These are phyloP conservation scores for Suillus subluteus DNA, from an alignment of 768 basidiomycete species.

Conservation along the genomic window DNA sequence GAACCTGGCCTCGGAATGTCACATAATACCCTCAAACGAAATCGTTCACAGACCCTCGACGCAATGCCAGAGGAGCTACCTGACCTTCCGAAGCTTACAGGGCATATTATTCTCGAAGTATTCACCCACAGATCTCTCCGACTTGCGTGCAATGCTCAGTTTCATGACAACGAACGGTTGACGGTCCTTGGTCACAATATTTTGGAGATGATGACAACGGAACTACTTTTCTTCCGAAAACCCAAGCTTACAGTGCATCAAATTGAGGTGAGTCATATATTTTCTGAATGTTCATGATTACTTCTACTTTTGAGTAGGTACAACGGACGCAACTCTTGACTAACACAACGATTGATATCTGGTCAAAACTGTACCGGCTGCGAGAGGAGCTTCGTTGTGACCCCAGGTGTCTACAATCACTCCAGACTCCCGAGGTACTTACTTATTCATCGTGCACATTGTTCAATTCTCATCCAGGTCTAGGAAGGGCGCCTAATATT, in stretches of 20 bases:
- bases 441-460: conserved; percentile 19
- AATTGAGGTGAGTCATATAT: conserved; percentile 51
- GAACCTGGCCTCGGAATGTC: conserved; percentile 29
- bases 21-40: conserved; percentile 40
- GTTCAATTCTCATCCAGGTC: conserved; percentile 21
- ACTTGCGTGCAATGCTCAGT: conserved; percentile 43
- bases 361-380: conserved; percentile 42
- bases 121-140: conserved; percentile 72
- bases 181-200: conserved; percentile 52
- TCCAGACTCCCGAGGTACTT: conserved; percentile 43
- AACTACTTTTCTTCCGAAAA: conserved; percentile 49
- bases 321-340: conserved; percentile 33
- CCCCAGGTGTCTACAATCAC: conserved; percentile 27
- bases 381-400: conserved; percentile 39
- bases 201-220: conserved; percentile 50
- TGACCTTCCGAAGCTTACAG: conserved; percentile 52
- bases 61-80: conserved; percentile 38
- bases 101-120: conserved; percentile 64
- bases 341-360: conserved; percentile 37
- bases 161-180: conserved; percentile 61
- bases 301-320: conserved; percentile 23
- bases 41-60: conserved; percentile 31
- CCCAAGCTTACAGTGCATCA: conserved; percentile 53
- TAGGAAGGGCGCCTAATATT: conserved; percentile 64
- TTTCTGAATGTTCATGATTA: conserved; percentile 5